phyloP scores from a whole-genome alignment of 2,329 filamentous ascomycete genomes.

The Penicillium sp. region DNA sequence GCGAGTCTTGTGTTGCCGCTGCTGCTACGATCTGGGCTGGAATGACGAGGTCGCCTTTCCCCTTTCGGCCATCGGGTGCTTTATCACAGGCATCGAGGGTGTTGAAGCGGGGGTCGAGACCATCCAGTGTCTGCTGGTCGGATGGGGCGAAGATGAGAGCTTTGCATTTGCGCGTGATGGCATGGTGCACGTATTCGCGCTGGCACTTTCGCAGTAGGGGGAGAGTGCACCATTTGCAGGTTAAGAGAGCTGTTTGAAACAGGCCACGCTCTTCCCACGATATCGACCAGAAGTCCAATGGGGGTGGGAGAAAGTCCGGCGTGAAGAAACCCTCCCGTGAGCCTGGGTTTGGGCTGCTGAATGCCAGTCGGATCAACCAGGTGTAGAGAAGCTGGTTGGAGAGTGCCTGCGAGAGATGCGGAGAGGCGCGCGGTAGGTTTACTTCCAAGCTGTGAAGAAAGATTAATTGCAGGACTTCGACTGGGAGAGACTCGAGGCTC shows the following conservation, averaged over 20 bases:
- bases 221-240: constrained; percentile 48
- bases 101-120: constrained; percentile 30
- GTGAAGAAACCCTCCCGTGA: constrained; percentile 39
- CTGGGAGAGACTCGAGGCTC: constrained; percentile 50
- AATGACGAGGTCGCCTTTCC: constrained; percentile 39
- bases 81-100: constrained; percentile 27
- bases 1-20: neutral
- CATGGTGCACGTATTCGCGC: constrained; percentile 41
- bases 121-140: constrained; percentile 28
- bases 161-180: constrained; percentile 34
- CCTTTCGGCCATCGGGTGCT: constrained; percentile 27
- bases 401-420: constrained; percentile 43
- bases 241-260: constrained; percentile 43
- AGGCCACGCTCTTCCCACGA: constrained; percentile 30
- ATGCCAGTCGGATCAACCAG: constrained; percentile 49
- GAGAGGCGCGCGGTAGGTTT: constrained; percentile 51
- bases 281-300: constrained; percentile 39
- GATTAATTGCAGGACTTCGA: constrained; percentile 56
- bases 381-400: constrained; percentile 47
- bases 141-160: constrained; percentile 31
- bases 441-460: constrained; percentile 56
- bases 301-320: constrained; percentile 43
- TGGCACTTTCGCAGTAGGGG: constrained; percentile 45
- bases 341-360: constrained; percentile 43
- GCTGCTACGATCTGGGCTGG: constrained; percentile 18